phyloP scores from a whole-genome alignment of 305 asterid genomes.

The Petunia hybrid region DNA sequence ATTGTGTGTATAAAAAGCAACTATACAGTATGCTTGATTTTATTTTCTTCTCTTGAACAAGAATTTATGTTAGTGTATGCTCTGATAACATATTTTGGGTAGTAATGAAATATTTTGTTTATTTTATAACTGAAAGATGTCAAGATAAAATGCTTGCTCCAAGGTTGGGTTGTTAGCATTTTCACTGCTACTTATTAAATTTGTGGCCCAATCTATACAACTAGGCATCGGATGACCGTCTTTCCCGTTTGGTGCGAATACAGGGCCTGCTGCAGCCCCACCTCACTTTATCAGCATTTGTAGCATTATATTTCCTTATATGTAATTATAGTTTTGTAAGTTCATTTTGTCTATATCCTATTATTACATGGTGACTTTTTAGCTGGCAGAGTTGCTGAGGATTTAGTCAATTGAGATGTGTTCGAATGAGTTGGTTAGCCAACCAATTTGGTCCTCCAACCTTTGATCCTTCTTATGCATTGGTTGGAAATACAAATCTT shows the following conservation, averaged over 20 bases:
- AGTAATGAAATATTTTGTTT: neutral
- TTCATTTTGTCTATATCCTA: neutral
- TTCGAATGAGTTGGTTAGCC: constrained; percentile 47
- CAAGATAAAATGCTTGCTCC: neutral
- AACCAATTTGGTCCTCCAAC: constrained; percentile 40
- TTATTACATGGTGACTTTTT: constrained; percentile 20
- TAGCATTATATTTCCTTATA: neutral
- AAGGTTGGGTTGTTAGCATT: neutral
- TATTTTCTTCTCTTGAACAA: neutral
- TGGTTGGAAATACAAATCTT: neutral
- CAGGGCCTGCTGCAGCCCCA: constrained; percentile 5
- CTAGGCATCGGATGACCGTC: constrained; percentile 2
- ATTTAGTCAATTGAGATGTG: constrained; percentile 35
- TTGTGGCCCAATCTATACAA: constrained; percentile 16
- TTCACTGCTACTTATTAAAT: constrained; percentile 3
- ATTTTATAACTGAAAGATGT: neutral
- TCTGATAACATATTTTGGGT: neutral
- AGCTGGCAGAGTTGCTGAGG: constrained; percentile 51
- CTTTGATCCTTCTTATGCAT: neutral
- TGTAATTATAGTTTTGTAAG: neutral
- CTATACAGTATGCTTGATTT: constrained; percentile 6
- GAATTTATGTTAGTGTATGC: neutral
- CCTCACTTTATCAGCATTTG: constrained; percentile 12
- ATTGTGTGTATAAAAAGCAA: constrained; percentile 20
- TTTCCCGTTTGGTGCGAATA: constrained; percentile 4